A percentile compares a stretch with the other conserved stretches of the same genome.
Conservation (phyloP, 2,329 filamentous ascomycete genomes). For the Neonectria hederae region DNA sequence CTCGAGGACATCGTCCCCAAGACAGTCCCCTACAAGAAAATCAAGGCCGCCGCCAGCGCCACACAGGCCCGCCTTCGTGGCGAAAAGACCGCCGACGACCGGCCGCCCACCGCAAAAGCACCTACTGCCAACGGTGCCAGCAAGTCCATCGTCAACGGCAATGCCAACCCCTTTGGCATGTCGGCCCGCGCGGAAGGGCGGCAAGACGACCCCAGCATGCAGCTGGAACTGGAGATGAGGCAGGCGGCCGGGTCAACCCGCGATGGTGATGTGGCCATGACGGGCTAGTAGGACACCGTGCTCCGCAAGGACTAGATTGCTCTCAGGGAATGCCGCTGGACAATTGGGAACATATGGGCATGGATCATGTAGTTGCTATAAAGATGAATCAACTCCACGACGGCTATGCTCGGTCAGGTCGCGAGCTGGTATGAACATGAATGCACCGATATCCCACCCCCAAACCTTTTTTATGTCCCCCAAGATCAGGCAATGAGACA, state of each 20-base stretch:
- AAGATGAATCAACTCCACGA: slow-evolving; percentile 16
- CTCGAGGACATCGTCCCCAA: slow-evolving; percentile 89
- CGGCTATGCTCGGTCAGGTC: slow-evolving; percentile 16
- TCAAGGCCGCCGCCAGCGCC: slow-evolving; percentile 70
- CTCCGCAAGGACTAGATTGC: neutral
- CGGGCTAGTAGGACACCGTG: slow-evolving; percentile 52
- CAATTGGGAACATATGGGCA: neutral
- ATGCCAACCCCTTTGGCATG: slow-evolving; percentile 32
- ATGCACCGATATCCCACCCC: slow-evolving; percentile 25
- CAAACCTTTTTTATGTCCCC: slow-evolving; percentile 29
- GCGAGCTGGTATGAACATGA: slow-evolving; percentile 26
- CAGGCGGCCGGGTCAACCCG: slow-evolving; percentile 51
- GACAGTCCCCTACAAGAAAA: slow-evolving; percentile 81
- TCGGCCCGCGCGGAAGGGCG: slow-evolving; percentile 38
- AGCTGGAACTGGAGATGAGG: slow-evolving; percentile 65
- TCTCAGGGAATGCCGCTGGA: neutral
- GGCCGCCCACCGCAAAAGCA: slow-evolving; percentile 24
- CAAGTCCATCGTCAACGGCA: slow-evolving; percentile 45
- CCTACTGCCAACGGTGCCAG: slow-evolving; percentile 42
- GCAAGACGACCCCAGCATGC: slow-evolving; percentile 59
- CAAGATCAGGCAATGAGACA: slow-evolving; percentile 15
- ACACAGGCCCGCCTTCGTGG: slow-evolving; percentile 56
- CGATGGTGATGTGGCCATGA: slow-evolving; percentile 69
- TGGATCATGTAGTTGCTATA: slow-evolving; percentile 13
- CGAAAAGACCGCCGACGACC: slow-evolving; percentile 50